Percentiles rank a stretch among this genome's conserved stretches.
Evolutionary conservation across 768 basidiomycete genomes (phyloP).

Genomic region (Epithele typhae): DNA sequence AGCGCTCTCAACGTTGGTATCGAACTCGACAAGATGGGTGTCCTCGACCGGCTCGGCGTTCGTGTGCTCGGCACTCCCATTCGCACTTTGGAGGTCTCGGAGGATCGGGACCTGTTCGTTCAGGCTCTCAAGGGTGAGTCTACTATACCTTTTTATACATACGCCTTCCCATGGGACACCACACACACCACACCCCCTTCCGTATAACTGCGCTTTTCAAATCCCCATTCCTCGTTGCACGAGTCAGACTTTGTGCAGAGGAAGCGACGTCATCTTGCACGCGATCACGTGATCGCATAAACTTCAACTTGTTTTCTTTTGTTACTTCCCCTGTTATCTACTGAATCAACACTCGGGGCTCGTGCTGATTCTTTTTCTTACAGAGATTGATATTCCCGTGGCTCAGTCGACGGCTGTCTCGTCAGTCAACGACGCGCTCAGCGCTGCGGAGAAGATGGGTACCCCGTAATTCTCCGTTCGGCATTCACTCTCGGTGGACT

Average conservation of each 20-base stretch:
- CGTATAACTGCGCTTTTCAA: no score
- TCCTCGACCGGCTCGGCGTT: slow-evolving; percentile 88
- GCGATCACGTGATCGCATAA: no score
- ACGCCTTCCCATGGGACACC: neutral
- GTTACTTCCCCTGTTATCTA: no score
- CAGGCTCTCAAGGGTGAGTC: slow-evolving; percentile 88
- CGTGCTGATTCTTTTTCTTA: neutral
- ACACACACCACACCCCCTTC: no score
- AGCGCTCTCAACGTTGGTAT: slow-evolving; percentile 98
- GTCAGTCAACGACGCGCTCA: slow-evolving; percentile 88
- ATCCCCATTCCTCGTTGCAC: no score
- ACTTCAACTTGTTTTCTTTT: no score
- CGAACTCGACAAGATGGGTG: slow-evolving; percentile 93
- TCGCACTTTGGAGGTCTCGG: slow-evolving; percentile 91
- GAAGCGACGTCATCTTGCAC: no score
- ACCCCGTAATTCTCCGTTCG: slow-evolving; percentile 94
- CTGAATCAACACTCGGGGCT: neutral
- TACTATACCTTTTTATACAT: neutral
- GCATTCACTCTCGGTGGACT: slow-evolving; percentile 98
- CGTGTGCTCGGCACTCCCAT: slow-evolving; percentile 95
- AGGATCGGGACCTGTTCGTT: slow-evolving; percentile 94
- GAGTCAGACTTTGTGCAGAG: no score
- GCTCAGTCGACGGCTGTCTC: slow-evolving; percentile 96
- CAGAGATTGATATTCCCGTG: slow-evolving; percentile 96
- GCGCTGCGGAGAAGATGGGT: slow-evolving; percentile 91